Evolutionary conservation across 2,329 filamentous ascomycete species (phyloP), one percentile per base, ranked within the genome.

Genomic region (Dothidotthia symphoricarpi): DNA sequence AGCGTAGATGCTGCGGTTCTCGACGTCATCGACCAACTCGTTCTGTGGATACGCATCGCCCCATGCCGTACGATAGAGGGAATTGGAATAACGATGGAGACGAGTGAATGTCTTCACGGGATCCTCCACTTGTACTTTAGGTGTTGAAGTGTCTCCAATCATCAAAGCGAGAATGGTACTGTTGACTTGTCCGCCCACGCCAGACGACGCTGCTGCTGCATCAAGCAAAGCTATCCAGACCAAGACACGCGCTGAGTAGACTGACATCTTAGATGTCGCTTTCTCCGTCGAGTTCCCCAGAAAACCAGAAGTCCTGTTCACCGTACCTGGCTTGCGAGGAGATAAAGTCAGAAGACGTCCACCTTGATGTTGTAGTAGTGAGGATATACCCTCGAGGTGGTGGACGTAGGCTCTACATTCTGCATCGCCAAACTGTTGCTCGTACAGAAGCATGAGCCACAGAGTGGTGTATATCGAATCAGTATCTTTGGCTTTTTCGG

Each of bases 361-460:
- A 19, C 31, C 39, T 11, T 42, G 39, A 6, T 31, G 32, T 28
- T 58, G 50, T 13, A 68, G 32, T 14, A 68, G 49, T 22, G 61
- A 47, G 3, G 63, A 52, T 3, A 63, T 56, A 1, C 64, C 65
- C 13, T 50, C 53, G 3, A 68, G 51, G 33, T 69, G 65, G 14
- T 64, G 62, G 2, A 53, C 36, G 24, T 63, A 44, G 1, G 63
- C 62, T 6, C 45, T 51, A 14, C 63, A 63, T 9, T 41, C 47
- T 1, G 54, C 51, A 12, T 69, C 66, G n/a, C 65, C 65, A 24
- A 61, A 66, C 24, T 66, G 65, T 36, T 69, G 65, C 45, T 69
- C 66, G 24, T 68, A 69, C 2, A 64, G 28, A 1, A 69, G 53
- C 63, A 69, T 67, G 8, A 69, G 42, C 43, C 63, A 68, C 6